Evolutionary conservation across 192 early-diverging fungal species (phyloP).

Genomic region (Chytriomyces confervae): DNA sequence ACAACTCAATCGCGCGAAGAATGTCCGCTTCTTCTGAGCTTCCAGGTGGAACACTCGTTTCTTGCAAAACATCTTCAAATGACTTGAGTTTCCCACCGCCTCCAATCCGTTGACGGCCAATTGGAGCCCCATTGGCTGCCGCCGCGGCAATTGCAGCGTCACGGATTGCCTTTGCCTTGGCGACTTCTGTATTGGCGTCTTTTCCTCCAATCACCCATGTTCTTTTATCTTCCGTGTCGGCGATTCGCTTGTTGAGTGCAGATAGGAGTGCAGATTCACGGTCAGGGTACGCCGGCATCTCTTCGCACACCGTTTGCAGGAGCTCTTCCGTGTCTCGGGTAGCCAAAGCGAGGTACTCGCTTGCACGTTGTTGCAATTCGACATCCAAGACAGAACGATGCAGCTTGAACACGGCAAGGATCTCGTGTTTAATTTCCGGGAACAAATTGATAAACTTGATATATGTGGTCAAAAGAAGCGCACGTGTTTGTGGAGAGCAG

Average conservation of each 20-base stretch:
- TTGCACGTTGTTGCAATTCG: conserved; percentile 96
- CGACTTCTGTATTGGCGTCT: conserved; percentile 50
- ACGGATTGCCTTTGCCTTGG: conserved; percentile 42
- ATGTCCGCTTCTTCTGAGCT: conserved; percentile 41
- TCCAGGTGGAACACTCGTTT: conserved; percentile 14
- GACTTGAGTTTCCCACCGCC: conserved; percentile 30
- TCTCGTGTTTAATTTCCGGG: conserved; percentile 92
- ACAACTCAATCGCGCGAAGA: conserved; percentile 43
- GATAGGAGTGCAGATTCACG: conserved; percentile 88
- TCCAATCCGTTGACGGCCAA: conserved; percentile 26
- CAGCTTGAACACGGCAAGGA: conserved; percentile 84
- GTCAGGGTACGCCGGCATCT: conserved; percentile 98
- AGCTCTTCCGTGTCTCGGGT: conserved; percentile 84
- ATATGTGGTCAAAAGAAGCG: conserved; percentile 88
- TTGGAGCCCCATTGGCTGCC: background rate
- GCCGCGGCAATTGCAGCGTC: conserved; percentile 37
- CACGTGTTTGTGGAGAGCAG: conserved; percentile 78
- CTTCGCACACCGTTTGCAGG: conserved; percentile 91
- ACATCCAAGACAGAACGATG: conserved; percentile 89
- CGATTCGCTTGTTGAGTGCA: conserved; percentile 80
- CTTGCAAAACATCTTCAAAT: conserved; percentile 27
- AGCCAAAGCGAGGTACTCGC: conserved; percentile 82
- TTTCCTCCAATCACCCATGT: conserved; percentile 90
- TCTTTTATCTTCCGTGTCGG: conserved; percentile 94
- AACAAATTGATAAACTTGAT: conserved; percentile 98